These are phyloP conservation scores for Chenopodium formosanum DNA, from an alignment of 148 eudicot species.

Conservation along the genomic window DNA sequence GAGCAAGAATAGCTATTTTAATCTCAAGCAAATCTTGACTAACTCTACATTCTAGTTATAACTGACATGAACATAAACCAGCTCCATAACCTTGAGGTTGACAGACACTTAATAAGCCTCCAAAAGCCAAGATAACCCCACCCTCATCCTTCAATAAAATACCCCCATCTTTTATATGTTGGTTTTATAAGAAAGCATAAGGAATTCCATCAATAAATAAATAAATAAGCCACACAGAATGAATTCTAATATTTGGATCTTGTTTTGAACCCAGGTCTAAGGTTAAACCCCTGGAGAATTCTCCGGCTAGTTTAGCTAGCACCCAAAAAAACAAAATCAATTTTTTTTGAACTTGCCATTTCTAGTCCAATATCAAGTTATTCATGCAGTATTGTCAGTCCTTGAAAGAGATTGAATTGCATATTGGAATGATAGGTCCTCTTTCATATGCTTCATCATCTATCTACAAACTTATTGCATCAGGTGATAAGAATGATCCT, in stretches of 20 bases:
- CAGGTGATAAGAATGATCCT: slow-evolving; percentile 1
- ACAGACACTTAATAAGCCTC: not conserved
- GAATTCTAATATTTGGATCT: not conserved
- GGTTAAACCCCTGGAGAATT: not conserved
- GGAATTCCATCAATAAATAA: not conserved
- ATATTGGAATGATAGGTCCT: not conserved
- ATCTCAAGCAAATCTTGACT: not conserved
- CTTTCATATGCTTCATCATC: slow-evolving; percentile 5
- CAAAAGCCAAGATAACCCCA: not conserved
- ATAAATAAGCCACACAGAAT: not conserved
- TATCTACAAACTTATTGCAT: not conserved
- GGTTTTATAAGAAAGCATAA: not conserved
- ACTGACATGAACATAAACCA: not conserved
- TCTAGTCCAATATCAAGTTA: not conserved
- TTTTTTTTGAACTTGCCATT: not conserved
- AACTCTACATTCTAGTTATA: not conserved
- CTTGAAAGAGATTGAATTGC: not conserved
- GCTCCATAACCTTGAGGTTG: not conserved
- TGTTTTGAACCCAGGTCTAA: not conserved
- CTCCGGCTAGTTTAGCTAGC: not conserved
- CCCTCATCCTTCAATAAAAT: not conserved
- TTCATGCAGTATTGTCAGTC: not conserved
- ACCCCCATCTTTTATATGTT: not conserved
- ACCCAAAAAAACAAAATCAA: not conserved
- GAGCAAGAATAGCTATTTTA: not conserved